Base-by-base conservation (phyloP, 495 filamentous ascomycete genomes). In the Talaromyces liani region DNA sequence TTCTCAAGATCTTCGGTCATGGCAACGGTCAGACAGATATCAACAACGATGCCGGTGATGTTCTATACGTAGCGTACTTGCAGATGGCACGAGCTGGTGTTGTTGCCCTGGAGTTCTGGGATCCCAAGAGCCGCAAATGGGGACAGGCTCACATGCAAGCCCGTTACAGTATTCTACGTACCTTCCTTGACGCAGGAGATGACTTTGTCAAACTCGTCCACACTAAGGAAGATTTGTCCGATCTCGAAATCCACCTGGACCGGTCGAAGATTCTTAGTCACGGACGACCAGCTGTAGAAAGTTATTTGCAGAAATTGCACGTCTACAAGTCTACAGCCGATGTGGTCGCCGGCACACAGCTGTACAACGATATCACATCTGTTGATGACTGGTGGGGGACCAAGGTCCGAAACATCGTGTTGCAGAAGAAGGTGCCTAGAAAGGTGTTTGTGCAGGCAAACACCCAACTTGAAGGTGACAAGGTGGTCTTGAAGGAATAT, bases 361-460 rank as follows among this genome's bases (percentile, higher is more conserved):
- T 97, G 73, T 98, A 94, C 71, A 83, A 85, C 58, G 82, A 88
- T 55, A 92, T 96, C 80, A 96, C 92, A 20, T 76, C 79, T 9
- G 93, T 97, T 34, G 79, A 88, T 20, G 86, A 88, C 24, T 96
- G 88, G 77, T 96, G 88, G 87, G 88, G 84, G 16, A 83, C 83
- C 61, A 86, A 85, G 69, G 85, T 96, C 24, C 80, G 94, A 58
- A 81, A 89, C 33, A 84, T 90, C 59, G 94, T 97, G 20, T 73
- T 97, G 67, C 80, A 82, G 72, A 91, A 90, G 77, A 96, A 95
- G 80, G 87, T 91, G 67, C 93, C 94, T 39, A 82, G 94, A 62
- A 98, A 97, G 81, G 88, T 97, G 47, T 98, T 96, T 76, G 93
- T 98, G 18, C 92, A 97, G 77, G 91, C 90, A 36, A 98, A 96